phyloP scores from a whole-genome alignment of 345 rosid genomes.

The Populus ilicifolia region DNA sequence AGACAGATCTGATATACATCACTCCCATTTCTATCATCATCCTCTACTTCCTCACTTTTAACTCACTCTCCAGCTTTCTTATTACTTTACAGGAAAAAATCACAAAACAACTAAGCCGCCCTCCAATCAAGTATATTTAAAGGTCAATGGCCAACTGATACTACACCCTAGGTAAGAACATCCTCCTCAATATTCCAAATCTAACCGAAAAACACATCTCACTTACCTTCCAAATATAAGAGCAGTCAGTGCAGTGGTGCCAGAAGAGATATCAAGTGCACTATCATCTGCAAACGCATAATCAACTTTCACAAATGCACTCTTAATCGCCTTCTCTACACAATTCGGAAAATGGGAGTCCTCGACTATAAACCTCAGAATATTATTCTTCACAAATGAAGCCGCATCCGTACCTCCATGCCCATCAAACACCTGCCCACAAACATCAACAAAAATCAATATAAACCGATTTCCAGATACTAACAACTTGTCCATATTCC shows the following conservation, averaged over 20 bases:
- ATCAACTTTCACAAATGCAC: constrained; percentile 84
- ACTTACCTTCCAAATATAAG: constrained; percentile 73
- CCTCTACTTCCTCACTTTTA: neutral
- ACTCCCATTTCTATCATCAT: neutral
- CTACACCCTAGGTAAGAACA: neutral
- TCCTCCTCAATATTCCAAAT: neutral
- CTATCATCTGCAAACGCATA: constrained; percentile 83
- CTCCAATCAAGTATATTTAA: neutral
- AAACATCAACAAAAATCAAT: constrained; percentile 13
- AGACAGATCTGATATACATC: neutral
- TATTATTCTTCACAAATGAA: constrained; percentile 60
- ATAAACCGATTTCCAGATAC: constrained; percentile 1
- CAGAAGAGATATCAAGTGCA: constrained; percentile 88
- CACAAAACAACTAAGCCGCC: neutral
- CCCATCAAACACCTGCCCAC: constrained; percentile 87
- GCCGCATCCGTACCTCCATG: constrained; percentile 98
- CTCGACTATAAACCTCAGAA: constrained; percentile 68
- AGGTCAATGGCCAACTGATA: neutral
- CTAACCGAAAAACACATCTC: neutral
- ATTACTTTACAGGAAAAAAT: neutral
- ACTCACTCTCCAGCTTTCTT: neutral
- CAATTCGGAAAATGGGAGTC: constrained; percentile 77
- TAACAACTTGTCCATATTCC: neutral
- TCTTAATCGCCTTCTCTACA: constrained; percentile 68
- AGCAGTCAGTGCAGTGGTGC: constrained; percentile 88